These are phyloP conservation scores for Phytophthora sp. DNA, from an alignment of 352 stramenopile genomes.

Conservation along the genomic window DNA sequence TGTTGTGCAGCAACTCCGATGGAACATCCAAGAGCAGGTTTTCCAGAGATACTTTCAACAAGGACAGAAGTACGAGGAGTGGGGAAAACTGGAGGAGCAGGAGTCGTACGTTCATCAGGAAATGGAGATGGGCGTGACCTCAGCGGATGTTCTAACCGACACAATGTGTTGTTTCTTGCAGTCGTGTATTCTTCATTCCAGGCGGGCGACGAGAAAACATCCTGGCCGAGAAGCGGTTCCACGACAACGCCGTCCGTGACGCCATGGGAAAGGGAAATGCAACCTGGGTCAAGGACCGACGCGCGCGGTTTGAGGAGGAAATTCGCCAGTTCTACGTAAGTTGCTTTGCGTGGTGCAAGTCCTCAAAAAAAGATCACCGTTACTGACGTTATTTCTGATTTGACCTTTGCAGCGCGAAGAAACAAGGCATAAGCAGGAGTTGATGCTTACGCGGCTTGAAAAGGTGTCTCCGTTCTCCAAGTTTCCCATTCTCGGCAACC, in stretches of 20 bases:
- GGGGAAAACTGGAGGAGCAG: constrained; percentile 60
- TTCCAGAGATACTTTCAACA: constrained; percentile 68
- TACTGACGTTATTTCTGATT: constrained; percentile 17
- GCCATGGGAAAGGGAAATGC: constrained; percentile 52
- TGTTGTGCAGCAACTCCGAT: constrained; percentile 59
- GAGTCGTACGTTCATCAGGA: constrained; percentile 46
- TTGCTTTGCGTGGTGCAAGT: constrained; percentile 8
- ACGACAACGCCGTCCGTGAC: constrained; percentile 66
- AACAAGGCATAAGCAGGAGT: constrained; percentile 76
- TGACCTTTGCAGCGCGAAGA: constrained; percentile 59
- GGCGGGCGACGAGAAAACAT: constrained; percentile 67
- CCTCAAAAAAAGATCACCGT: not conserved
- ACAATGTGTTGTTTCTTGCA: constrained; percentile 26
- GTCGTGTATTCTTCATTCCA: constrained; percentile 66
- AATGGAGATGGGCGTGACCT: not conserved
- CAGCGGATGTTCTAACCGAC: constrained; percentile 12
- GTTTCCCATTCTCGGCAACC: constrained; percentile 73
- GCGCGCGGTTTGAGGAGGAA: constrained; percentile 51
- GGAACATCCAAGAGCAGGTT: constrained; percentile 69
- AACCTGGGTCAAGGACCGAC: constrained; percentile 55
- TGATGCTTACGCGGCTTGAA: constrained; percentile 75
- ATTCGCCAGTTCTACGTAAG: constrained; percentile 70
- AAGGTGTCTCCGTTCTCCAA: constrained; percentile 79
- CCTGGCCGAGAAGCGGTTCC: constrained; percentile 73
- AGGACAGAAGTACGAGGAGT: constrained; percentile 58